Conservation (phyloP, 2,329 filamentous ascomycete genomes). For the Chaetomium olivaceum region DNA sequence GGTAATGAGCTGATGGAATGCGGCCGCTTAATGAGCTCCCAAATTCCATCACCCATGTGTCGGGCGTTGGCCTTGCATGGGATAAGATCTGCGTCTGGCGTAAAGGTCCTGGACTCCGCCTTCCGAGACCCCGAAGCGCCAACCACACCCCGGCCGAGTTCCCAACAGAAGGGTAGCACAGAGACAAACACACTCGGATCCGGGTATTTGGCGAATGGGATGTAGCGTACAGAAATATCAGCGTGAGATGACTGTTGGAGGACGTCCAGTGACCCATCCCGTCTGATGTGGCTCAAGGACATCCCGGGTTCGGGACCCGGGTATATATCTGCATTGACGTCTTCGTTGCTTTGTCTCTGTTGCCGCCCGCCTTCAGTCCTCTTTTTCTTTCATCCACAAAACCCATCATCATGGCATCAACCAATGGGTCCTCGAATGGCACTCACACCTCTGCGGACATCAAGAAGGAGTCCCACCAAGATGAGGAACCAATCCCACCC, state of each 20-base stretch:
- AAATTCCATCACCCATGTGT: not conserved
- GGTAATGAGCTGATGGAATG: not conserved
- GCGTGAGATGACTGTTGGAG: not conserved
- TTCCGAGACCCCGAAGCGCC: not conserved
- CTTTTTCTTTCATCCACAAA: not conserved
- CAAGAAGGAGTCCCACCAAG: not conserved
- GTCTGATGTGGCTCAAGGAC: not conserved
- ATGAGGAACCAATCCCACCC: conserved; percentile 10
- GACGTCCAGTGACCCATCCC: not conserved
- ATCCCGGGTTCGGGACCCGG: too few species aligned
- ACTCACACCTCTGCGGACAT: not conserved
- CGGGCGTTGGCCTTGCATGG: not conserved
- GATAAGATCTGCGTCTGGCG: not conserved
- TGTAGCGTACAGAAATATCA: not conserved
- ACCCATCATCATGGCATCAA: not conserved
- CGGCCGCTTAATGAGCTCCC: not conserved
- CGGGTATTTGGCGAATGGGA: not conserved
- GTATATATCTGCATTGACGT: not conserved
- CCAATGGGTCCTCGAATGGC: not conserved
- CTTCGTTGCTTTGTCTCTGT: too few species aligned
- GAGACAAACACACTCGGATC: not conserved
- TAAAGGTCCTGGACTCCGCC: not conserved
- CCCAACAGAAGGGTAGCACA: not conserved
- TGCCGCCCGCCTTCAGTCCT: not conserved
- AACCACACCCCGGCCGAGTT: not conserved